Evolutionary conservation across 1,284 basidiomycete species (phyloP).

Genomic region (Peniophora sp.): DNA sequence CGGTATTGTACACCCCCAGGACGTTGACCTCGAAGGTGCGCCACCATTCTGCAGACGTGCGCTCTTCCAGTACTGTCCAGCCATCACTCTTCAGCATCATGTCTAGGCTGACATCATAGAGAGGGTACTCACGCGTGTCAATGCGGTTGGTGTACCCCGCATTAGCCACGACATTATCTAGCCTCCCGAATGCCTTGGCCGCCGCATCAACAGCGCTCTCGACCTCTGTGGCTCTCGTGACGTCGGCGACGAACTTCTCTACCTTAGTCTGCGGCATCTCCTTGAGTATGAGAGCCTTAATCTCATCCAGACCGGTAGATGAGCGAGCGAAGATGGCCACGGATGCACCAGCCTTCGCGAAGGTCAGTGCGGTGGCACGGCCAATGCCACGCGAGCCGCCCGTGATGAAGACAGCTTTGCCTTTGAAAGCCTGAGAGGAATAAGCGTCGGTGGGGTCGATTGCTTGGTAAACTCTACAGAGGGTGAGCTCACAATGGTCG

Average conservation of each 20-base stretch:
- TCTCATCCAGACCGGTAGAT: constrained; percentile 1
- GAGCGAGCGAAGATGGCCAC: constrained; percentile 3
- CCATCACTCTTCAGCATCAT: not conserved
- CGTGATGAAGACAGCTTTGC: constrained; percentile 15
- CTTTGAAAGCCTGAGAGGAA: not conserved
- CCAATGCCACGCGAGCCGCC: constrained; percentile 18
- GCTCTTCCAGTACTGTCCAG: not conserved
- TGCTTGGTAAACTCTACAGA: not conserved
- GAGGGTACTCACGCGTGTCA: not conserved
- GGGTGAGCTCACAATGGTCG: too few species aligned
- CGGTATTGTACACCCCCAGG: not conserved
- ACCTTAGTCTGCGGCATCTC: not conserved
- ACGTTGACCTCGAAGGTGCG: not conserved
- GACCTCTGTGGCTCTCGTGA: constrained; percentile 1
- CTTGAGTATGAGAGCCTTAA: constrained; percentile 3
- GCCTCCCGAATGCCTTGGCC: constrained; percentile 6
- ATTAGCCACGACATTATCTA: constrained; percentile 10
- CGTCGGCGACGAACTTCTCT: not conserved
- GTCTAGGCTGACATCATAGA: not conserved
- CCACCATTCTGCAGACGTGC: not conserved
- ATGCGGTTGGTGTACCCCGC: constrained; percentile 1
- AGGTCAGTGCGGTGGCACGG: not conserved
- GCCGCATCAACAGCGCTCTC: constrained; percentile 6
- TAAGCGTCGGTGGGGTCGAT: not conserved
- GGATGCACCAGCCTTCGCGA: constrained; percentile 6